Percentiles rank a stretch among this genome's conserved stretches.
Evolutionary conservation across 176 grass and related monocot species (phyloP).

Genomic region (Hsuehochloa calcarea): DNA sequence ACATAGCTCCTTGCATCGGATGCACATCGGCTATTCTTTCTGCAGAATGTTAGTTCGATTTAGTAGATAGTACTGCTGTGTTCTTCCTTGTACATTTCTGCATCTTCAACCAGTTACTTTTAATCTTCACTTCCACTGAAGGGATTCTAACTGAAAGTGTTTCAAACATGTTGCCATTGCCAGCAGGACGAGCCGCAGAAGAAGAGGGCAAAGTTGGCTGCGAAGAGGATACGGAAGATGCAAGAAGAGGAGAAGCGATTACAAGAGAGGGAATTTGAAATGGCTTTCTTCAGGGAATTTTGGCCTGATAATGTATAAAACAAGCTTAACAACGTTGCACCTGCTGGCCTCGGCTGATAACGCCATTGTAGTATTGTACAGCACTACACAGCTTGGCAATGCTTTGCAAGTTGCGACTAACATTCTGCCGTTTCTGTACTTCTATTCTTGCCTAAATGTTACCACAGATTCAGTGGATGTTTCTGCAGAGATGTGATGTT

Average conservation of each 20-base stretch:
- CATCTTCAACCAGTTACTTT: background rate
- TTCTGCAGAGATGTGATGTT: conserved; percentile 3
- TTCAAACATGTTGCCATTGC: conserved; percentile 4
- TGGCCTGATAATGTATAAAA: conserved; percentile 92
- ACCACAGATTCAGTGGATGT: background rate
- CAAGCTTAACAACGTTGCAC: background rate
- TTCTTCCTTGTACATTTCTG: background rate
- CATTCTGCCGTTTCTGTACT: background rate
- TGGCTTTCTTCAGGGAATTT: conserved; percentile 88
- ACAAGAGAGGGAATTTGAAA: conserved; percentile 89
- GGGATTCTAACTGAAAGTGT: background rate
- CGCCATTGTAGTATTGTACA: conserved; percentile 7
- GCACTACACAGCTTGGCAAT: background rate
- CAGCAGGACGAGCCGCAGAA: conserved; percentile 30
- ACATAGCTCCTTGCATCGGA: background rate
- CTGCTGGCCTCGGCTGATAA: background rate
- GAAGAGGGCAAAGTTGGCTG: conserved; percentile 49
- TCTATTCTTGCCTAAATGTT: background rate
- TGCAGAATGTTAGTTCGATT: background rate
- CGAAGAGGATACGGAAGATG: conserved; percentile 79
- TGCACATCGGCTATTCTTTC: background rate
- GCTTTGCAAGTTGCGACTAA: background rate
- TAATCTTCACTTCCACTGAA: background rate
- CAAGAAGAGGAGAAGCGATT: conserved; percentile 82
- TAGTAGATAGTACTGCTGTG: background rate